Evolutionary conservation across 2,329 filamentous ascomycete species (phyloP).

Genomic region (Neofusicoccum laricinum): DNA sequence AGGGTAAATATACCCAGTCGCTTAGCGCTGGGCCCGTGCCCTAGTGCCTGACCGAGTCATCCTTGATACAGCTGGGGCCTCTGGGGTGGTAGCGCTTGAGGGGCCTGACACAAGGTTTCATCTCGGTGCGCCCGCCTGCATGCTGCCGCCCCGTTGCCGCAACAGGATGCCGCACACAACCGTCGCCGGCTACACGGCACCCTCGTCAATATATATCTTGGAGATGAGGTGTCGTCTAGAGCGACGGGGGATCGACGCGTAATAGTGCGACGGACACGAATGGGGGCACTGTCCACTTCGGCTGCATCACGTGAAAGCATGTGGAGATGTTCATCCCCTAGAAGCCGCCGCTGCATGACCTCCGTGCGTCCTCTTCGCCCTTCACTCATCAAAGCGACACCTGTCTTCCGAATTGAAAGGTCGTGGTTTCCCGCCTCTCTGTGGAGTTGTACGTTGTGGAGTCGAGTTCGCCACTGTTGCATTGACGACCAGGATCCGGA

Average conservation of each 20-base stretch:
- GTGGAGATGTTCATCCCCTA: not conserved
- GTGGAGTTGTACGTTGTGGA: not conserved
- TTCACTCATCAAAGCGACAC: not conserved
- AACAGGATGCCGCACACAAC: not conserved
- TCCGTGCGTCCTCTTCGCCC: not conserved
- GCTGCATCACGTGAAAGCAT: not conserved
- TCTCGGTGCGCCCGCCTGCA: not conserved
- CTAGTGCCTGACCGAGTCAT: no score
- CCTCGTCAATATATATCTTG: not conserved
- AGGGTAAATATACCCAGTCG: no score
- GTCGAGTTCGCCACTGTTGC: not conserved
- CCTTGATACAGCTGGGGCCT: no score
- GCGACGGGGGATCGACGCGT: not conserved
- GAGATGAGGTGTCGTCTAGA: constrained; percentile 6
- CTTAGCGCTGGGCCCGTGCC: no score
- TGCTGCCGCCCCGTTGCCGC: not conserved
- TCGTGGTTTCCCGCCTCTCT: not conserved
- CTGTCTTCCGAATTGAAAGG: not conserved
- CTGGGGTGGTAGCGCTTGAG: no score
- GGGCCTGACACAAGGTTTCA: not conserved
- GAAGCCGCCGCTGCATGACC: not conserved
- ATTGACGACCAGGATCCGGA: not conserved
- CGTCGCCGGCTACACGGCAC: not conserved
- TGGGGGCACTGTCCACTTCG: not conserved
- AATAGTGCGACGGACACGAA: not conserved